Percentiles rank a stretch among this genome's conserved stretches.
Evolutionary conservation across 257 asterid species (phyloP).

Genomic region (Jacaranda copaia): DNA sequence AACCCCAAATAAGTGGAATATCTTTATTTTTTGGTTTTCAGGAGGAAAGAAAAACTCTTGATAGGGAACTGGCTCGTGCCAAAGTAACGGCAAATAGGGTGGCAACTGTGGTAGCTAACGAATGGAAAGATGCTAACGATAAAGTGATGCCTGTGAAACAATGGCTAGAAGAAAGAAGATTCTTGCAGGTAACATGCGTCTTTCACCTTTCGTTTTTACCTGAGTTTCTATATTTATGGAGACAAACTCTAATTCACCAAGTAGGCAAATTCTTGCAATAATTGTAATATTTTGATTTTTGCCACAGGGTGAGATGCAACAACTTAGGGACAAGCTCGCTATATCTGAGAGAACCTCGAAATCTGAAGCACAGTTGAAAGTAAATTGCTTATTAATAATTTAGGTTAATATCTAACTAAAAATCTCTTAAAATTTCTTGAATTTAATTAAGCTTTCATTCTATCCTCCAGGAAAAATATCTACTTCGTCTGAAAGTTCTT

Average conservation of each 20-base stretch:
- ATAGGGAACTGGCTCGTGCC: slow-evolving; percentile 98
- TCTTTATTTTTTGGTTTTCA: slow-evolving; percentile 37
- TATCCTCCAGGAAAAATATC: slow-evolving; percentile 80
- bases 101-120: slow-evolving; percentile 98
- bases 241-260: neutral
- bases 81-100: slow-evolving; percentile 98
- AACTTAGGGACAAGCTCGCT: slow-evolving; percentile 90
- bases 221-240: slow-evolving; percentile 15
- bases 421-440: slow-evolving; percentile 14
- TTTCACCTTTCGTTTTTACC: slow-evolving; percentile 7
- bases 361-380: slow-evolving; percentile 93
- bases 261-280: slow-evolving; percentile 8
- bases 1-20: slow-evolving; percentile 26
- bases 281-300: slow-evolving; percentile 13
- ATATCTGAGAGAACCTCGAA: slow-evolving; percentile 84
- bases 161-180: slow-evolving; percentile 97
- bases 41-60: slow-evolving; percentile 98
- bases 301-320: slow-evolving; percentile 95
- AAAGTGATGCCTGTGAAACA: slow-evolving; percentile 99
- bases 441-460: slow-evolving; percentile 19
- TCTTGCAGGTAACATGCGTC: slow-evolving; percentile 67
- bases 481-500: slow-evolving; percentile 75
- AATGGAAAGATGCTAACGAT: slow-evolving; percentile 98
- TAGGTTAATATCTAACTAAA: neutral
- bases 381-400: slow-evolving; percentile 40